Percentiles rank a stretch among this genome's conserved stretches.
phyloP scores from a whole-genome alignment of 805 yeast genomes.

The Cyberlindnera mississippiensis region DNA sequence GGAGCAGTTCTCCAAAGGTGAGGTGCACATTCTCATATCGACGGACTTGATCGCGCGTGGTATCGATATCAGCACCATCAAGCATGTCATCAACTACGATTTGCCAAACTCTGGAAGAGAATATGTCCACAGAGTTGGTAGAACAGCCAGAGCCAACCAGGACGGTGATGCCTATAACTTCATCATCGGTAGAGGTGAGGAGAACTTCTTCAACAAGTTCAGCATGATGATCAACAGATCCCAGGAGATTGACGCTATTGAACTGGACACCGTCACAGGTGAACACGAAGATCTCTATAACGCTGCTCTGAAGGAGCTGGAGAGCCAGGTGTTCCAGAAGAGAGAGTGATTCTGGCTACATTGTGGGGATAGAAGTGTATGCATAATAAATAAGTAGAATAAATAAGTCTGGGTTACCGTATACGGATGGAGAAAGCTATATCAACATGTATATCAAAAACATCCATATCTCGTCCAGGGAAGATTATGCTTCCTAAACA shows the following conservation, averaged over 20 bases:
- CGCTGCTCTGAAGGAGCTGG: conserved; percentile 40
- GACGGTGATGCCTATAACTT: conserved; percentile 72
- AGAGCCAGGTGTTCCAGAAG: conserved; percentile 34
- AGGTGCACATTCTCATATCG: conserved; percentile 55
- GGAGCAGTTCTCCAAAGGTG: conserved; percentile 52
- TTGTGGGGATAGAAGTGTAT: conserved; percentile 1
- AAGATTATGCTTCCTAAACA: too few species aligned
- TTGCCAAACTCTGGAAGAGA: conserved; percentile 85
- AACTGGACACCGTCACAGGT: conserved; percentile 18
- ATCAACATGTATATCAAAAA: too few species aligned
- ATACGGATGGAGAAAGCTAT: background rate
- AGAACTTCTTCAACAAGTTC: conserved; percentile 52
- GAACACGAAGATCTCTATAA: conserved; percentile 38
- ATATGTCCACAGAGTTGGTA: conserved; percentile 93
- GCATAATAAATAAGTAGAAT: conserved; percentile 11
- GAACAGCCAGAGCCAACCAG: conserved; percentile 93
- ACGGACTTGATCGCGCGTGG: conserved; percentile 98
- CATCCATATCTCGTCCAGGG: too few species aligned
- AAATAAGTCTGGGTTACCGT: conserved; percentile 6
- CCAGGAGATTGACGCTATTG: conserved; percentile 34
- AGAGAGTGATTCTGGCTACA: background rate
- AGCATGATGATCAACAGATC: conserved; percentile 52
- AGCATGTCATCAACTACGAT: conserved; percentile 84
- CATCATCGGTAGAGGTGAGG: conserved; percentile 76
- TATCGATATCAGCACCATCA: conserved; percentile 68